phyloP scores from a whole-genome alignment of 441 rosid genomes.

The Erodium moschatum region DNA sequence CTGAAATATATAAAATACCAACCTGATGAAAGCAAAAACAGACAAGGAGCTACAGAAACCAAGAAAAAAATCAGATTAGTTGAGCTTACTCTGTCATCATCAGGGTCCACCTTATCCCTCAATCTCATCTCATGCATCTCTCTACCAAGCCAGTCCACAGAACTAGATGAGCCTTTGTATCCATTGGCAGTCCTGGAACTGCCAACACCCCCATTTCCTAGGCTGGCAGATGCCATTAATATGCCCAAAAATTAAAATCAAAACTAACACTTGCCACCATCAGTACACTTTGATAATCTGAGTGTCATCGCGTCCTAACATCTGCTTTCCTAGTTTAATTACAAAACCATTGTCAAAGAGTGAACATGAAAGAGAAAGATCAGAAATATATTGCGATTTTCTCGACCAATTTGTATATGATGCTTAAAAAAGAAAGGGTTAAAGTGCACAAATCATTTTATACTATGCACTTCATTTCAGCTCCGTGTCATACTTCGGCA shows the following conservation, averaged over 20 bases:
- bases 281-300: constrained; percentile 24
- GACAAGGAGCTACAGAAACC: neutral
- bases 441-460: neutral
- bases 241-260: constrained; percentile 19
- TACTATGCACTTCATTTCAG: neutral
- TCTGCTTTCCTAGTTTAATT: constrained; percentile 29
- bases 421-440: too few species aligned
- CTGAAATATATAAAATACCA: constrained; percentile 33
- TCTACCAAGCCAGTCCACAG: constrained; percentile 90
- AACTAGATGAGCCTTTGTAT: constrained; percentile 76
- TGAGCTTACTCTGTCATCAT: constrained; percentile 64
- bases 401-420: too few species aligned
- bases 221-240: constrained; percentile 72
- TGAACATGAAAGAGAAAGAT: neutral
- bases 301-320: constrained; percentile 34
- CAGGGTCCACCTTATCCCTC: constrained; percentile 54
- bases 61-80: constrained; percentile 1
- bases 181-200: constrained; percentile 81
- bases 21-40: neutral
- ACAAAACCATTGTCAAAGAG: neutral
- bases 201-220: constrained; percentile 89
- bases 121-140: constrained; percentile 89
- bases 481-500: neutral
- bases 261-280: constrained; percentile 33
- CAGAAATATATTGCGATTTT: neutral